phyloP scores from a whole-genome alignment of 2,329 filamentous ascomycete genomes.

The Rosellinia necatrix region DNA sequence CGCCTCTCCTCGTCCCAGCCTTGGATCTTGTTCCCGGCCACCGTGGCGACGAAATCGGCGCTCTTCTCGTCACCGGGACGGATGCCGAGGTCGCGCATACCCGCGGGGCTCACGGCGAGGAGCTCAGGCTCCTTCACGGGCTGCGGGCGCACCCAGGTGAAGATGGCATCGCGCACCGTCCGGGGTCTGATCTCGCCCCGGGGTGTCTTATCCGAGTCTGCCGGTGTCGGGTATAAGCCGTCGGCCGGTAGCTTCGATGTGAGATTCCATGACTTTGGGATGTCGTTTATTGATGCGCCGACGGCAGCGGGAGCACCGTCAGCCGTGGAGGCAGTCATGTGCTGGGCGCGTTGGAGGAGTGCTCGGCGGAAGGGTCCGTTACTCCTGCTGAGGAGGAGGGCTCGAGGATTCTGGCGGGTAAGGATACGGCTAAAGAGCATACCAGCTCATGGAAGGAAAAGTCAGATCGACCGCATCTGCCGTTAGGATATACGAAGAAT shows the following conservation, averaged over 20 bases:
- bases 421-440: conserved; percentile 44
- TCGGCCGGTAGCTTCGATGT: conserved; percentile 76
- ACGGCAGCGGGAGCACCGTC: conserved; percentile 30
- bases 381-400: background rate
- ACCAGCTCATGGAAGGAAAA: conserved; percentile 46
- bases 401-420: conserved; percentile 36
- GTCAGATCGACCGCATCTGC: conserved; percentile 3
- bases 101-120: conserved; percentile 77
- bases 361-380: conserved; percentile 28
- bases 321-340: conserved; percentile 43
- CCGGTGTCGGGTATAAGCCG: conserved; percentile 76
- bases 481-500: background rate
- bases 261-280: conserved; percentile 69
- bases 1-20: conserved; percentile 72
- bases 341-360: conserved; percentile 26
- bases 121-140: conserved; percentile 73
- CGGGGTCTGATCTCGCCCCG: conserved; percentile 78
- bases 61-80: conserved; percentile 68
- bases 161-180: conserved; percentile 82
- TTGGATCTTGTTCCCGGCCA: conserved; percentile 81
- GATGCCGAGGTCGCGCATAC: conserved; percentile 82
- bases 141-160: conserved; percentile 89
- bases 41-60: conserved; percentile 75
- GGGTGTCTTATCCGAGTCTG: conserved; percentile 78
- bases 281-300: conserved; percentile 50